These are phyloP conservation scores for Microthlaspi erraticum DNA, from an alignment of 345 rosid species.

Conservation along the genomic window DNA sequence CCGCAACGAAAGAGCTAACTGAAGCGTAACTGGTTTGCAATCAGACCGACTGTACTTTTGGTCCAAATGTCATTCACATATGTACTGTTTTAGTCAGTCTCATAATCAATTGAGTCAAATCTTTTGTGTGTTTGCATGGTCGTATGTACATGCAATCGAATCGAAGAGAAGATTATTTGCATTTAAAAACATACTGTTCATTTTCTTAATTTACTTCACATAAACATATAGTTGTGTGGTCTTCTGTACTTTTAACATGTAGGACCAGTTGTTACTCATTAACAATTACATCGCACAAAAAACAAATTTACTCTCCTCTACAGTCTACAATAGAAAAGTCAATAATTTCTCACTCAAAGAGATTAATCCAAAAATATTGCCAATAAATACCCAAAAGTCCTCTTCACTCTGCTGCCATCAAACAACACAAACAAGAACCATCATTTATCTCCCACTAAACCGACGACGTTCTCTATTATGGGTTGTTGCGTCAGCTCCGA, in stretches of 20 bases:
- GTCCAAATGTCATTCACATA: slow-evolving; percentile 4
- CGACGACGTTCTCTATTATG: slow-evolving; percentile 31
- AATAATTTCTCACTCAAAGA: background rate
- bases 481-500: slow-evolving; percentile 47
- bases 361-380: slow-evolving; percentile 23
- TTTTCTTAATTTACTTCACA: background rate
- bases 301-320: no score
- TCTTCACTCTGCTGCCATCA: slow-evolving; percentile 16
- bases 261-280: slow-evolving; percentile 8
- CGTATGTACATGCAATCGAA: background rate
- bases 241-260: background rate
- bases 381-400: slow-evolving; percentile 38
- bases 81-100: background rate
- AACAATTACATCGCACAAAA: background rate
- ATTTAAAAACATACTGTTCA: background rate
- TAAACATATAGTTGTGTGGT: background rate
- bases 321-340: slow-evolving; percentile 2
- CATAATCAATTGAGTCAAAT: background rate
- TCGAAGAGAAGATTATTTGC: background rate
- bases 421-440: background rate
- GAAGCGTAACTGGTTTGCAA: background rate
- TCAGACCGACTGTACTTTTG: slow-evolving; percentile 30
- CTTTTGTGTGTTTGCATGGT: slow-evolving; percentile 2
- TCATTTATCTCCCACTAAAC: background rate
- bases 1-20: background rate